phyloP scores from a whole-genome alignment of 2,329 filamentous ascomycete species.

The Xylariaceae sp. region DNA sequence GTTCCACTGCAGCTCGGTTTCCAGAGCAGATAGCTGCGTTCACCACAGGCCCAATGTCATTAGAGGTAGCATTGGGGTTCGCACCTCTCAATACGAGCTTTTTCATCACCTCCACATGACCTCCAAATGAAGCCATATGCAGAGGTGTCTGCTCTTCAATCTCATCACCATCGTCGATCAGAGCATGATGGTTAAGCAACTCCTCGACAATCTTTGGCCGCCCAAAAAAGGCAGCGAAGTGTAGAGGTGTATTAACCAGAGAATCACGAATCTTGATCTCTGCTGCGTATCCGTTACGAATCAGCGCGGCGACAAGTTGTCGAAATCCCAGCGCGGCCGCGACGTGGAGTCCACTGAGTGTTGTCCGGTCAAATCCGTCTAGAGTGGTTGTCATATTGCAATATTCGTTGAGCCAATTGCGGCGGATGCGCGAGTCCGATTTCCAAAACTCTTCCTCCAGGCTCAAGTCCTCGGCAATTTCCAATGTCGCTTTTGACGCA shows the following conservation, averaged over 20 bases:
- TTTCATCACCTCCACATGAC: constrained; percentile 38
- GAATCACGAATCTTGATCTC: constrained; percentile 34
- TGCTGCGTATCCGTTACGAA: constrained; percentile 34
- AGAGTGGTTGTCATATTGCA: constrained; percentile 31
- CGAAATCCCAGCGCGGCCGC: constrained; percentile 37
- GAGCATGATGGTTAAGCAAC: constrained; percentile 31
- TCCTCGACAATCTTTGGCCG: constrained; percentile 35
- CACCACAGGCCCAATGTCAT: constrained; percentile 33
- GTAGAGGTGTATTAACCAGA: constrained; percentile 32
- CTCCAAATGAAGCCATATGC: constrained; percentile 37
- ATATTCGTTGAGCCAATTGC: constrained; percentile 37
- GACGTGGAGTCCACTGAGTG: constrained; percentile 36
- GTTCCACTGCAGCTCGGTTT: constrained; percentile 37
- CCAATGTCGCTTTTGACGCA: constrained; percentile 38
- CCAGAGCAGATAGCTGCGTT: constrained; percentile 41
- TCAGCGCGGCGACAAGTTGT: constrained; percentile 35
- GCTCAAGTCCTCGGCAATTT: constrained; percentile 40
- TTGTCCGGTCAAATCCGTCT: constrained; percentile 26
- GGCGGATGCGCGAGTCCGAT: constrained; percentile 32
- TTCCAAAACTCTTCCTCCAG: constrained; percentile 38
- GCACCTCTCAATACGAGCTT: constrained; percentile 36
- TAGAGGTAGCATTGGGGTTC: constrained; percentile 32
- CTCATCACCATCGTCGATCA: constrained; percentile 34
- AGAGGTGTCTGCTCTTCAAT: constrained; percentile 33
- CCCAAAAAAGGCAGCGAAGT: constrained; percentile 31